Evolutionary conservation across 2,329 filamentous ascomycete genomes (phyloP).

Genomic region (Drechmeria coniospora): DNA sequence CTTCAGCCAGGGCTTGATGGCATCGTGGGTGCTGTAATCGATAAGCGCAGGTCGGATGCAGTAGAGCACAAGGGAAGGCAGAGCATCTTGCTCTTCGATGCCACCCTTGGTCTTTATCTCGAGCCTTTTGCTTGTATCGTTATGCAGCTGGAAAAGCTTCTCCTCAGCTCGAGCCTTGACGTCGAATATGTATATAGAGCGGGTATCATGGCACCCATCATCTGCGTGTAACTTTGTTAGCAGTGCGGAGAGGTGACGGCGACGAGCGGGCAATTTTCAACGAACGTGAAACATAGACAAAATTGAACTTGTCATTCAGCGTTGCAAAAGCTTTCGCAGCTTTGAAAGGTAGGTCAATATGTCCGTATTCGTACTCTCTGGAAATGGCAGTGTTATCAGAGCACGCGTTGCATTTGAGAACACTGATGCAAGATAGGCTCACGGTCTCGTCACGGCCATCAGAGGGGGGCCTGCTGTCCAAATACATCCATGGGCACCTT

Average conservation of each 20-base stretch:
- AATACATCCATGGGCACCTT: conserved; percentile 3
- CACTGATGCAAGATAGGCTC: neutral
- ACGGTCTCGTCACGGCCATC: conserved; percentile 1
- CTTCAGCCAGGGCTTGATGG: conserved; percentile 1
- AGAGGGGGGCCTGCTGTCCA: conserved; percentile 2
- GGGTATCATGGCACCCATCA: conserved; percentile 1
- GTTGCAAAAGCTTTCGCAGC: conserved; percentile 1
- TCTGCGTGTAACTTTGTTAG: neutral
- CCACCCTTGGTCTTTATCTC: neutral
- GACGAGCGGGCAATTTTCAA: neutral
- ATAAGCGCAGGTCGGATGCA: neutral
- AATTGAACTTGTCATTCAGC: conserved; percentile 1
- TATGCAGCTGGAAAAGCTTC: conserved; percentile 1
- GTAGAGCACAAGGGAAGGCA: neutral
- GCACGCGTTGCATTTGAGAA: neutral
- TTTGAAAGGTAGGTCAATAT: conserved; percentile 1
- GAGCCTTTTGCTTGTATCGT: conserved; percentile 1
- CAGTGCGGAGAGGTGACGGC: neutral
- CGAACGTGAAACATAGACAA: conserved; percentile 2
- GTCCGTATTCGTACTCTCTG: conserved; percentile 1
- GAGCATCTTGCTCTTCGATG: neutral
- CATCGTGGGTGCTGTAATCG: conserved; percentile 1
- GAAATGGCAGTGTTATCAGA: neutral
- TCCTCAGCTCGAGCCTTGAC: conserved; percentile 1
- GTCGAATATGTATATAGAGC: conserved; percentile 1